These are phyloP conservation scores for Phytophthora pluvialis DNA, from an alignment of 352 stramenopile genomes.

Conservation along the genomic window DNA sequence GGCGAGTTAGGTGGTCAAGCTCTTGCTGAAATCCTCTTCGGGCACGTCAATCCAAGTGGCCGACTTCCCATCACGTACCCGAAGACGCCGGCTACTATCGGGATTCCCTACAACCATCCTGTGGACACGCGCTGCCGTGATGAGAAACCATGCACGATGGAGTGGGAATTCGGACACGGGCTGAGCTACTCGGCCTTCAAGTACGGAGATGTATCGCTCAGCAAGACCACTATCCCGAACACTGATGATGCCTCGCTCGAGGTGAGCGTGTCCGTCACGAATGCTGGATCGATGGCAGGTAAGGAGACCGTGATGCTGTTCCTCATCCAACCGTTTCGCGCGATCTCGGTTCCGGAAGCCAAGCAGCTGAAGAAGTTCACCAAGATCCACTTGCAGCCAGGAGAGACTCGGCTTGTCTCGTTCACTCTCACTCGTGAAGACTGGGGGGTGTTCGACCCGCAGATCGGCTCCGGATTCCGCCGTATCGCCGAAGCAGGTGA, in stretches of 20 bases:
- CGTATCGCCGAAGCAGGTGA: conserved; percentile 62
- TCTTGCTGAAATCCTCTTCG: conserved; percentile 87
- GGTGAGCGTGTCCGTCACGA: conserved; percentile 70
- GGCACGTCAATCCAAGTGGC: conserved; percentile 81
- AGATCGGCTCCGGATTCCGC: conserved; percentile 64
- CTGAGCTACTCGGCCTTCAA: conserved; percentile 74
- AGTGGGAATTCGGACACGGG: conserved; percentile 74
- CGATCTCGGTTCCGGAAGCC: conserved; percentile 69
- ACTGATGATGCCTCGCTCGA: conserved; percentile 33
- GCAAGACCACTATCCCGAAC: conserved; percentile 40
- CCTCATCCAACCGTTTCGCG: conserved; percentile 67
- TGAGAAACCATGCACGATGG: conserved; percentile 46
- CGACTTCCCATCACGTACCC: conserved; percentile 87
- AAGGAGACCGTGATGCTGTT: conserved; percentile 87
- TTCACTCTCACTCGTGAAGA: conserved; percentile 57
- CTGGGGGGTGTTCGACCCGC: conserved; percentile 64
- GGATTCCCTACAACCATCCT: conserved; percentile 78
- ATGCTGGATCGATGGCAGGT: conserved; percentile 59
- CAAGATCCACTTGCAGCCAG: conserved; percentile 69
- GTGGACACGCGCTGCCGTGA: conserved; percentile 54
- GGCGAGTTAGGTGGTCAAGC: conserved; percentile 84
- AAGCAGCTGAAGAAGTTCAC: conserved; percentile 85
- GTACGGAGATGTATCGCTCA: conserved; percentile 54
- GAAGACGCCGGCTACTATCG: conserved; percentile 57
- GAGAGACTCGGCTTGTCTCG: conserved; percentile 42